Percentiles rank a stretch among this genome's conserved stretches.
Conservation (phyloP, 805 yeast species). For the Starmera dryadoides region DNA sequence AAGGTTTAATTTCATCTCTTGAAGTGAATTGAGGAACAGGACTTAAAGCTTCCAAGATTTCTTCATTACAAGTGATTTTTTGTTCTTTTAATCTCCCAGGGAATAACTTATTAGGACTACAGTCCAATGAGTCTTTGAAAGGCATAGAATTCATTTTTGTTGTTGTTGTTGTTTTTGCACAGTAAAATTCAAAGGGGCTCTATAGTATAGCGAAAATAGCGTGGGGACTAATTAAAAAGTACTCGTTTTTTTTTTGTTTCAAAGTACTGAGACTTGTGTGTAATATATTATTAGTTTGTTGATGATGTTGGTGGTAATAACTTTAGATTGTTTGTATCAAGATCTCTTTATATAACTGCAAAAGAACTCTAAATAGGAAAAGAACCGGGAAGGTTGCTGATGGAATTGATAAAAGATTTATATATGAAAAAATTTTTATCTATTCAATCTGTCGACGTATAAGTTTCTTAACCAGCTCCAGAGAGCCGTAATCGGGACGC, state of each 20-base stretch:
- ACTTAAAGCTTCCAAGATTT: conserved; percentile 16
- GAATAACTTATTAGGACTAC: not conserved
- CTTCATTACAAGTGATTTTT: conserved; percentile 15
- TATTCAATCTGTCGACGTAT: not conserved
- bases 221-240: no score
- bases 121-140: not conserved
- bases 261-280: no score
- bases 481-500: conserved; percentile 1
- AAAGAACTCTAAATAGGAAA: no score
- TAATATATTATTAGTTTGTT: no score
- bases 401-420: conserved; percentile 3
- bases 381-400: conserved; percentile 1
- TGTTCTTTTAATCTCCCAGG: conserved; percentile 1
- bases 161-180: not conserved
- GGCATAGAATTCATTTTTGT: not conserved
- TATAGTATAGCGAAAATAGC: no score
- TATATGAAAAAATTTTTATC: not conserved
- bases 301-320: no score
- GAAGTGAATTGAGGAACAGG: conserved; percentile 18
- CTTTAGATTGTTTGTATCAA: no score
- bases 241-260: no score
- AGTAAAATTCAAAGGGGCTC: no score
- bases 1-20: conserved; percentile 21
- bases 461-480: not conserved
- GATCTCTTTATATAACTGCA: no score